phyloP scores from a whole-genome alignment of 2,329 filamentous ascomycete genomes.

The Trichophaea hybrida region DNA sequence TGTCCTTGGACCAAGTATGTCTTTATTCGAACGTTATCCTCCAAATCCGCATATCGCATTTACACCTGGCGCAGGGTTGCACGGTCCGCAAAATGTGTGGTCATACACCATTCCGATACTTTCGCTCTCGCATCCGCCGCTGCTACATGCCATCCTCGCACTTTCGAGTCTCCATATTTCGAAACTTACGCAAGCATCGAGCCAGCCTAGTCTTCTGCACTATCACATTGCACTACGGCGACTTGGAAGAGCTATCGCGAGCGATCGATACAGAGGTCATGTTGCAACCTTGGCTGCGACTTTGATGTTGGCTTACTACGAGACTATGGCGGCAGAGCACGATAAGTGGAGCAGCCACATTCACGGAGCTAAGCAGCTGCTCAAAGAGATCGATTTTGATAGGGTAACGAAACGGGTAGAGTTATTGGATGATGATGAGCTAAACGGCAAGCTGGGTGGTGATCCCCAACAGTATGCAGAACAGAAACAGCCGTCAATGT shows the following conservation, averaged over 20 bases:
- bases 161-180: constrained; percentile 78
- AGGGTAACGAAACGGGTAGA: constrained; percentile 59
- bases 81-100: constrained; percentile 38
- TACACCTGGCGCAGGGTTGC: constrained; percentile 24
- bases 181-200: constrained; percentile 57
- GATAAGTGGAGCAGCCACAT: constrained; percentile 92
- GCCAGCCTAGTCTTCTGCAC: constrained; percentile 74
- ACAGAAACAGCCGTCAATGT: constrained; percentile 27
- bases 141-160: constrained; percentile 83
- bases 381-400: constrained; percentile 67
- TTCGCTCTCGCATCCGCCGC: constrained; percentile 67
- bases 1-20: constrained; percentile 72
- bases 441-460: constrained; percentile 22
- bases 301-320: constrained; percentile 75
- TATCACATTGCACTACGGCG: constrained; percentile 75
- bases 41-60: constrained; percentile 42
- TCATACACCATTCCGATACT: constrained; percentile 69
- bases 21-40: constrained; percentile 72
- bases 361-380: constrained; percentile 64
- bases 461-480: constrained; percentile 26
- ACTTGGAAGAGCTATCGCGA: constrained; percentile 59
- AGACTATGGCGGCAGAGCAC: constrained; percentile 88
- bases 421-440: constrained; percentile 39
- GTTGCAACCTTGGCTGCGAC: constrained; percentile 78
- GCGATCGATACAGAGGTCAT: constrained; percentile 53